Evolutionary conservation across 2,329 filamentous ascomycete genomes (phyloP), one percentile per base, ranked within the genome.

Genomic region (Pseudogymnoascus sp.): DNA sequence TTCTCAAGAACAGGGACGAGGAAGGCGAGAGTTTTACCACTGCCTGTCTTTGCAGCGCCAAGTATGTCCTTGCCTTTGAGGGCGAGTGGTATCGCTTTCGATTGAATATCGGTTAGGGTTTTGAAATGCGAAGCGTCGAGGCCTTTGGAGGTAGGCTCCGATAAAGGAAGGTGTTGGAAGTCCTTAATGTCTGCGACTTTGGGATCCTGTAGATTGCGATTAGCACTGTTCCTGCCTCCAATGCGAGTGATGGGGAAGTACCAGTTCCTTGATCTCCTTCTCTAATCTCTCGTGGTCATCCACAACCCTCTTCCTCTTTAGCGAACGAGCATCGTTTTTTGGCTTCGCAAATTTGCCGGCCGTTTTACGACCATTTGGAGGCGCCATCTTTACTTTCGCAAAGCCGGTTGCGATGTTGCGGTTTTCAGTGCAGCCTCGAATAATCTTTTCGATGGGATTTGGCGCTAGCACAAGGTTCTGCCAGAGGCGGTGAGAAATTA

Each of bases 1-100:
- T 93, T 96, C 76, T 99, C 95, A 60, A 99, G 83, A 0, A 97
- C 88, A 1, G 95, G 95, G 2, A 97, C 80, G 6, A 99, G 78
- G 74, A 99, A 99, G 0, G 95, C 91, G 23, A 99, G 81, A 0
- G 93, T 97, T 80, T 97, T 97, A 72, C 93, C 93, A 73, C 90
- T 96, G 61, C 93, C 93, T 0, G 93, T 97, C 77, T 96, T 97
- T 42, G 95, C 95, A 4, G 95, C 95, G 45, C 93, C 95, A 42
- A 99, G 86, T 42, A 99, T 90, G 74, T 99, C 95, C 64, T 81
- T 80, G 64, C 91, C 90, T 75, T 96, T 90, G 67, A 99, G 82
- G 7, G 91, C 93, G 66, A 92, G 81, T 5, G 91, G 92, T 65
- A 99, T 88, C n/a, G 93, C 92, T 72, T 88, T 88, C 60, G 88